phyloP scores from a whole-genome alignment of 2,329 filamentous ascomycete genomes.

The Talaromyces sp. region DNA sequence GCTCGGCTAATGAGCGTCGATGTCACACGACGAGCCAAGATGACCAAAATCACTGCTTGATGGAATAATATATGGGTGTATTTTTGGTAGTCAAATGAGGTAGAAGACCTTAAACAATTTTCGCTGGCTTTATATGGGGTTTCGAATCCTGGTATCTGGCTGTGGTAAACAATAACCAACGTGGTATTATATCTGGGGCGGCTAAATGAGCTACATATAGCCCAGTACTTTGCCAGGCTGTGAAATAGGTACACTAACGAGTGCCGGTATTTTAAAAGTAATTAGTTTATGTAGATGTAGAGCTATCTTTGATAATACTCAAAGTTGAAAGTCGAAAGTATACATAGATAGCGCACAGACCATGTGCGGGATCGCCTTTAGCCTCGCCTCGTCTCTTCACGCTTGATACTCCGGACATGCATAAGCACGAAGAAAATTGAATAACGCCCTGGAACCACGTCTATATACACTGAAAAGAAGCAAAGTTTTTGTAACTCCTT shows the following conservation, averaged over 20 bases:
- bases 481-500: not conserved
- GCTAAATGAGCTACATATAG: not conserved
- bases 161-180: not conserved
- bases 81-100: not conserved
- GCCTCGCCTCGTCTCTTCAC: not conserved
- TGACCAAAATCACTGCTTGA: not conserved
- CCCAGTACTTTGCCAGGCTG: not conserved
- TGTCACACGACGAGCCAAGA: not conserved
- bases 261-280: not conserved
- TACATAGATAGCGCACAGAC: not conserved
- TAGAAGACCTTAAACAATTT: not conserved
- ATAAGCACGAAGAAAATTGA: not conserved
- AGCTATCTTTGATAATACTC: not conserved
- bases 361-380: conserved; percentile 2
- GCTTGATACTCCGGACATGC: not conserved
- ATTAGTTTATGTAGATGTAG: not conserved
- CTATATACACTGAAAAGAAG: not conserved
- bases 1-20: not conserved
- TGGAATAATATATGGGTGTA: not conserved
- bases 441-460: not conserved
- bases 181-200: not conserved
- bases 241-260: not conserved
- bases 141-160: not conserved
- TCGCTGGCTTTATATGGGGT: not conserved
- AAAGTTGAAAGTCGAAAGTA: not conserved